Base-by-base conservation (phyloP, 306 rosid genomes). In the Sechiopsis laciniata region DNA sequence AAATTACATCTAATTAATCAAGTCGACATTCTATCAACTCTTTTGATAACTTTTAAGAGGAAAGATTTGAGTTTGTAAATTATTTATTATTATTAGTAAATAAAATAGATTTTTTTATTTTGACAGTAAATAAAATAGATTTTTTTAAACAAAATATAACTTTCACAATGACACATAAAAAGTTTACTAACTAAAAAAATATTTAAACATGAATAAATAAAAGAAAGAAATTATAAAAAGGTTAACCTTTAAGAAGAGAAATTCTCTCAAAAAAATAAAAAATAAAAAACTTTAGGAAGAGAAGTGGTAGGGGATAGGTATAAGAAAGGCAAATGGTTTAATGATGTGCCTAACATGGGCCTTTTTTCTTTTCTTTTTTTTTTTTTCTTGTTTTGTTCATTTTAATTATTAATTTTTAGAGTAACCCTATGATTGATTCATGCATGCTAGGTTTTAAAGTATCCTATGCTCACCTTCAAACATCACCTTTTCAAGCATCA, bases 391-490 rank as follows among this genome's bases (percentile, higher is more conserved):
- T 40, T 40, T 40, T 40, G 8, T 40, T 40, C 46, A 40, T 14
- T 51, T 51, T 14, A 1, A 14, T 13, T 7, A 7, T 55, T 60
- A 9, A 9, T 7, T 60, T 60, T 12, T 5, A 13, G 62, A 17
- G 20, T 29, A 62, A 45, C 20, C 71, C 22, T 40, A 37, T 50
- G 42, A 37, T 42, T 65, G n/a, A 65, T 65, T 37, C 71, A 65
- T 65, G 71, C 71, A 62, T 62, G 69, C 51, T 54, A 45, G 55
- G 55, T 20, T 20, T 67, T 45, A 67, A 67, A 67, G 72, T 20
- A 67, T 67, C 72, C 55, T 45, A 67, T 67, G 72, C 55, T 11
- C 54, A 42, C 26, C 10, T 65, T 37, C 51, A 40, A 64, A 64
- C 52, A 64, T 40, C 15, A 40, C 53, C 71, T 40, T 64, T 65